phyloP scores from a whole-genome alignment of 805 yeast genomes.

The Hermanozyma aechmeae region DNA sequence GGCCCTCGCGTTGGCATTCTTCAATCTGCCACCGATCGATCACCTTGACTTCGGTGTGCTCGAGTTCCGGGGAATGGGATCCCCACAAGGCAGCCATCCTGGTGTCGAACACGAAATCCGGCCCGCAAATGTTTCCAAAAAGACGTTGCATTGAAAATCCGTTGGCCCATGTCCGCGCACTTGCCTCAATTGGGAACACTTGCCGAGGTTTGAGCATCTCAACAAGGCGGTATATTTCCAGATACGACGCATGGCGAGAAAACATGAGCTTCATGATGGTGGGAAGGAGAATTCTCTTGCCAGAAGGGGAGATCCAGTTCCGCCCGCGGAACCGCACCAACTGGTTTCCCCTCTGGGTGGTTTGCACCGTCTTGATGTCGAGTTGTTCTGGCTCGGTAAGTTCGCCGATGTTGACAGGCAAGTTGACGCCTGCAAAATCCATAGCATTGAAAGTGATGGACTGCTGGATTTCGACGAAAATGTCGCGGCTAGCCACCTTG shows the following conservation, averaged over 20 bases:
- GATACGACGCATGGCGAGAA: constrained; percentile 40
- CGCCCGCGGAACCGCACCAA: constrained; percentile 15
- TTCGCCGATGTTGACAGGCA: constrained; percentile 15
- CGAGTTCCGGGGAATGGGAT: no score
- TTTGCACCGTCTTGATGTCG: constrained; percentile 6
- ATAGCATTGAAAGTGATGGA: constrained; percentile 27
- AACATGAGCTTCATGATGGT: constrained; percentile 27
- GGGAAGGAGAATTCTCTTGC: constrained; percentile 21
- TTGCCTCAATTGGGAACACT: constrained; percentile 36
- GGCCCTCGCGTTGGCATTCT: no score
- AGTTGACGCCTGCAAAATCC: constrained; percentile 20
- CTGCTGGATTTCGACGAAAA: constrained; percentile 22
- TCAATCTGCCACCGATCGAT: no score
- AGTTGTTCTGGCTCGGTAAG: constrained; percentile 7
- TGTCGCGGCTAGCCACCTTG: background rate
- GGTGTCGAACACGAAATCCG: constrained; percentile 5
- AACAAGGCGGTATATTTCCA: constrained; percentile 28
- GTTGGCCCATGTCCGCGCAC: constrained; percentile 20
- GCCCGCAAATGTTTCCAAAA: constrained; percentile 22
- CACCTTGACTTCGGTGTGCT: no score
- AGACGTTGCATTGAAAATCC: constrained; percentile 32
- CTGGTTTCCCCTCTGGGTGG: constrained; percentile 12
- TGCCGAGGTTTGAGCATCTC: constrained; percentile 26
- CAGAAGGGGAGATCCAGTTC: constrained; percentile 19
- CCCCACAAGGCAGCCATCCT: no score